Evolutionary conservation across 495 filamentous ascomycete genomes (phyloP), one percentile per base, ranked within the genome.

Genomic region (Lophium mytilinum): DNA sequence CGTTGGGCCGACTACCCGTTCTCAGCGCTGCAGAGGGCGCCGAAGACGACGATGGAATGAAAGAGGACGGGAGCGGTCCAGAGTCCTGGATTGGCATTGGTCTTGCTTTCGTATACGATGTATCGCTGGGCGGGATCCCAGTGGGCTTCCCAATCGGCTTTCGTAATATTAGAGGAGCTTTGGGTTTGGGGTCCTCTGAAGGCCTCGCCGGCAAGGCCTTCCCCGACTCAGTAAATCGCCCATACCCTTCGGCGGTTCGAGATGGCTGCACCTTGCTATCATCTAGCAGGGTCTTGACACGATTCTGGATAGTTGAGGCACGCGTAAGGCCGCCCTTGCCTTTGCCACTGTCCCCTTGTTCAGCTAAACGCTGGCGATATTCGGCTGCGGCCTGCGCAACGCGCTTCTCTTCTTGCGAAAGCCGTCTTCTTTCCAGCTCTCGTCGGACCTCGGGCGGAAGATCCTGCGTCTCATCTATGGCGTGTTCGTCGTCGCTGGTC

Each of bases 311-410:
- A 17, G 84, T 86, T 21, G 81, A 78, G 34, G 90, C 90, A 37
- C 86, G 77, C 9, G 59, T 48, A 41, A 34, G 70, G 11, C 55
- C 46, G 1, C 64, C 65, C 33, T 69, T 67, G 39, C 56, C 58
- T 60, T 79, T 79, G 11, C 77, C 61, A 18, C 42, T 53, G 19
- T 57, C 71, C 1, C 78, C 81, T 12, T 81, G 71, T 52, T 84
- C 84, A 1, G 88, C 84, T 42, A 95, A 76, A 24, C 86, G 84
- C 56, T 83, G 79, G 4, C 87, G 83, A 66, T 96, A 95, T 69
- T 96, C 93, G 0, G 88, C 90, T n/a, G 89, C 89, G 0, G 91
- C 93, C 42, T 81, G 85, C 36, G 88, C 90, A 9, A 98, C 94
- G n/a, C 93, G 80, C 57, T 84, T 85, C 70, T 98, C 93, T 71